Evolutionary conservation across 192 early-diverging fungal species (phyloP).

Genomic region (Coemansia sp.): DNA sequence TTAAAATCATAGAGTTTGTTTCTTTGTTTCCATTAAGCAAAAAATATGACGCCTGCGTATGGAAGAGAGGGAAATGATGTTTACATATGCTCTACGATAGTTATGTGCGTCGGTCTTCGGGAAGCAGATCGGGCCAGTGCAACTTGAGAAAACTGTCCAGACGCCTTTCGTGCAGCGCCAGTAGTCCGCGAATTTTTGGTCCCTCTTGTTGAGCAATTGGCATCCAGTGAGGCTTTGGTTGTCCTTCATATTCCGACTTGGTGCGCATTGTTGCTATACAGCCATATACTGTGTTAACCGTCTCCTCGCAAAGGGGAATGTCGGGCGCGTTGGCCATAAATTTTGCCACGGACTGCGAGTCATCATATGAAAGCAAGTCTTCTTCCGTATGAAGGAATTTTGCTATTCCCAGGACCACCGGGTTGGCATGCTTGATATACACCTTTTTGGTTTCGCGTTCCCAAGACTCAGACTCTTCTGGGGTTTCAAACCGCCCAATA

Average conservation of each 20-base stretch:
- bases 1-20: background rate
- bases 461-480: slow-evolving; percentile 3
- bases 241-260: slow-evolving; percentile 13
- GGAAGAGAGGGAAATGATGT: background rate
- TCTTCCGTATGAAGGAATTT: background rate
- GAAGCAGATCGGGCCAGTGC: slow-evolving; percentile 37
- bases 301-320: slow-evolving; percentile 39
- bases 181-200: slow-evolving; percentile 18
- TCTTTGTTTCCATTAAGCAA: slow-evolving; percentile 3
- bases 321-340: slow-evolving; percentile 31
- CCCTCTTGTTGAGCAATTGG: slow-evolving; percentile 29
- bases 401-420: slow-evolving; percentile 5
- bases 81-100: background rate
- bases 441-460: background rate
- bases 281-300: slow-evolving; percentile 34
- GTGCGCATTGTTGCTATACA: slow-evolving; percentile 21
- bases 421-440: slow-evolving; percentile 7
- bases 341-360: slow-evolving; percentile 9
- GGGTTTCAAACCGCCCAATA: slow-evolving; percentile 26
- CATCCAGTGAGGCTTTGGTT: background rate
- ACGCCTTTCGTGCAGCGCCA: slow-evolving; percentile 34
- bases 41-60: background rate
- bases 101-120: background rate
- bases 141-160: slow-evolving; percentile 21
- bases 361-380: background rate